These are phyloP conservation scores for Gilbertella persicaria DNA, from an alignment of 371 early-diverging fungal species.

Conservation along the genomic window DNA sequence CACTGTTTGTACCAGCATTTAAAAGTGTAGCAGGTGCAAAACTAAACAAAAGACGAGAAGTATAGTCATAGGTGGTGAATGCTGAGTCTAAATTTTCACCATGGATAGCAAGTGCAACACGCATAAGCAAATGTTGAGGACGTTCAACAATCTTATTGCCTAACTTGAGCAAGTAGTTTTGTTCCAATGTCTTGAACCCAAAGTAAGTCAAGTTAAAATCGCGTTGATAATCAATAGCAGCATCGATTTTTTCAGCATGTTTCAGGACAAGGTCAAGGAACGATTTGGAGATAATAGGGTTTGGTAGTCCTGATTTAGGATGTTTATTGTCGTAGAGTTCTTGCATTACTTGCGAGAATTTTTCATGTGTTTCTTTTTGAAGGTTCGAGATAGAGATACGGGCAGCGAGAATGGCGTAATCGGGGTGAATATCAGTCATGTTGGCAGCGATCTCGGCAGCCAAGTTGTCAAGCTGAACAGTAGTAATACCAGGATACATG, in stretches of 20 bases:
- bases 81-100: conserved; percentile 83
- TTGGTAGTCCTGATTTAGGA: conserved; percentile 73
- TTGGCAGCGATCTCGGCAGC: conserved; percentile 91
- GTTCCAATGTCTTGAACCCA: conserved; percentile 94
- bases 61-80: conserved; percentile 87
- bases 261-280: conserved; percentile 63
- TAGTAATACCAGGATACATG: conserved; percentile 90
- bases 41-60: conserved; percentile 88
- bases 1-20: conserved; percentile 88
- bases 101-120: conserved; percentile 93
- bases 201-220: conserved; percentile 94
- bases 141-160: conserved; percentile 80
- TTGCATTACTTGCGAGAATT: conserved; percentile 58
- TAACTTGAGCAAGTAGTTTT: conserved; percentile 85
- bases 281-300: conserved; percentile 76
- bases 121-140: conserved; percentile 96
- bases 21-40: conserved; percentile 97
- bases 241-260: conserved; percentile 75
- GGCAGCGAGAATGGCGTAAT: conserved; percentile 91
- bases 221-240: conserved; percentile 86
- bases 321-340: conserved; percentile 74
- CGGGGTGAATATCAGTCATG: conserved; percentile 91
- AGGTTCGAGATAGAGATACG: conserved; percentile 88
- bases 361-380: conserved; percentile 88
- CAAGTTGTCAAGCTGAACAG: conserved; percentile 86